A percentile compares a stretch with the other conserved stretches of the same genome.
Conservation (phyloP, 164 flowering plant genomes). For the Piper betle region DNA sequence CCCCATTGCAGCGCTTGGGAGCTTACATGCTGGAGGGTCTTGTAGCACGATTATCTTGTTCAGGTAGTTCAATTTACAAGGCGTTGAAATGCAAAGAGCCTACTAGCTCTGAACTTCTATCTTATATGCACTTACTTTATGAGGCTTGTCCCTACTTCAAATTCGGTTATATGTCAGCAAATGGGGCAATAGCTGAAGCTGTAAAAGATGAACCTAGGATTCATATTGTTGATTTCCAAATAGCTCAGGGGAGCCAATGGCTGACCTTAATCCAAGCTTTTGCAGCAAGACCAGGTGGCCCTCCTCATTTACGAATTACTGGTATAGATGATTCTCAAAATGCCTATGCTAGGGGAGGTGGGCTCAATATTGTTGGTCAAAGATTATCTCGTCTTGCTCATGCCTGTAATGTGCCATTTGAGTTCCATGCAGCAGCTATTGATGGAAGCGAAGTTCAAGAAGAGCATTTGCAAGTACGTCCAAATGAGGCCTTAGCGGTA, state of each 20-base stretch:
- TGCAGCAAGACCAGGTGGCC: constrained; percentile 59
- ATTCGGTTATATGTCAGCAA: constrained; percentile 71
- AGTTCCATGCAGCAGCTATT: constrained; percentile 38
- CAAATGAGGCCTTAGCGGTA: constrained; percentile 64
- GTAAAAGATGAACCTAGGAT: constrained; percentile 45
- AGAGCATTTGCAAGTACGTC: constrained; percentile 27
- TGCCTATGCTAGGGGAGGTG: constrained; percentile 53
- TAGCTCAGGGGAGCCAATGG: constrained; percentile 77
- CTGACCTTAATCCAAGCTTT: constrained; percentile 55
- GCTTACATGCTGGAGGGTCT: constrained; percentile 80
- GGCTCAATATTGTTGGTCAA: constrained; percentile 53
- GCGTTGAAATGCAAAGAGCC: constrained; percentile 68
- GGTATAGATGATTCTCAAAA: constrained; percentile 63
- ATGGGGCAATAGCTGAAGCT: constrained; percentile 81
- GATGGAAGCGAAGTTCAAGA: constrained; percentile 34
- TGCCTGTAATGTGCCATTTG: constrained; percentile 55
- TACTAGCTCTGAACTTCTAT: constrained; percentile 39
- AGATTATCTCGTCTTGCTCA: constrained; percentile 44
- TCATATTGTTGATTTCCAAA: constrained; percentile 78
- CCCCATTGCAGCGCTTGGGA: constrained; percentile 61
- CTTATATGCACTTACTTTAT: constrained; percentile 67
- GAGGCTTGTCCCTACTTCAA: constrained; percentile 79
- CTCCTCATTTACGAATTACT: constrained; percentile 58
- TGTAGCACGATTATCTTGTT: constrained; percentile 40
- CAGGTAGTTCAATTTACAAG: constrained; percentile 64